phyloP scores from a whole-genome alignment of 2,329 filamentous ascomycete species.

The Talaromyces marneffei region DNA sequence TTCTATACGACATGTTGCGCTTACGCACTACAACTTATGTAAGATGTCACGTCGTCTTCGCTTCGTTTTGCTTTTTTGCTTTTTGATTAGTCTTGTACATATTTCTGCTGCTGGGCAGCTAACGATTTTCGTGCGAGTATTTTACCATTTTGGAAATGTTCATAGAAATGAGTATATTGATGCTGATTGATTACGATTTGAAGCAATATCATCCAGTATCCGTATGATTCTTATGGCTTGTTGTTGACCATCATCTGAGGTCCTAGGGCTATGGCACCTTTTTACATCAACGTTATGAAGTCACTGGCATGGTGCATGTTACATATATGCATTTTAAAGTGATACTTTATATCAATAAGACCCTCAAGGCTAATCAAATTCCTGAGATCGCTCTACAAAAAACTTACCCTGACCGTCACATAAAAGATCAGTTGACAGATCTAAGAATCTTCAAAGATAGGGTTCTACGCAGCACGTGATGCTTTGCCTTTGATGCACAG shows the following conservation, averaged over 20 bases:
- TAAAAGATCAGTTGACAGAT: no score
- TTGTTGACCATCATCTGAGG: background rate
- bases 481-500: background rate
- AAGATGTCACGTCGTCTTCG: background rate
- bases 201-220: background rate
- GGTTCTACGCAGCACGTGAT: background rate
- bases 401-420: background rate
- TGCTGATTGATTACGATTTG: background rate
- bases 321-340: background rate
- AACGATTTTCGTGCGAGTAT: constrained; percentile 3
- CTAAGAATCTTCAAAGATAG: background rate
- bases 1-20: background rate
- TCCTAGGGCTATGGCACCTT: background rate
- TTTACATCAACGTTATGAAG: background rate
- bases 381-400: background rate
- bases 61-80: background rate
- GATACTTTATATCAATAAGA: no score
- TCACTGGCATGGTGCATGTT: background rate
- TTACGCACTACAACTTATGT: background rate
- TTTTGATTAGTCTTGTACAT: constrained; percentile 18
- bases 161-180: constrained; percentile 3
- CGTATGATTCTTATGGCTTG: background rate
- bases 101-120: constrained; percentile 15
- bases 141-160: background rate
- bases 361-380: background rate